phyloP scores from a whole-genome alignment of 352 stramenopile species.

The Phytophthora pisi region DNA sequence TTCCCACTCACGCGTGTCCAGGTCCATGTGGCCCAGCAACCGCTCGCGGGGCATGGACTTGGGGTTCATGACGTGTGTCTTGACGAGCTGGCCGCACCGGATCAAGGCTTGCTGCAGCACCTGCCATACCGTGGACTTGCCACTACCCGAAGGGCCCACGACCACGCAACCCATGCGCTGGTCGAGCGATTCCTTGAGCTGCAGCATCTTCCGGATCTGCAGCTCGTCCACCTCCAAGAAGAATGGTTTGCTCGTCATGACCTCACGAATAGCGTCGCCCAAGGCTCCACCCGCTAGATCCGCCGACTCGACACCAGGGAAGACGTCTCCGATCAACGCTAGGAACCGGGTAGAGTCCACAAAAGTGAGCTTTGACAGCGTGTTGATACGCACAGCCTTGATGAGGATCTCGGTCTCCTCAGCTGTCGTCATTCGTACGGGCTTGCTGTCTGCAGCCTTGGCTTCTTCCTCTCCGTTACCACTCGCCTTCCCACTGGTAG shows the following conservation, averaged over 20 bases:
- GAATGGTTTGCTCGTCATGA: constrained; percentile 92
- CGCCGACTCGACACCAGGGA: constrained; percentile 85
- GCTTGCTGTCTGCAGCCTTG: constrained; percentile 25
- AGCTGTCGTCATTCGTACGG: constrained; percentile 54
- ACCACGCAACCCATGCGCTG: constrained; percentile 96
- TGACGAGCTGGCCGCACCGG: constrained; percentile 84
- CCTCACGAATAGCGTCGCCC: constrained; percentile 84
- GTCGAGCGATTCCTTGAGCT: constrained; percentile 95
- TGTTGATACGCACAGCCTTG: constrained; percentile 96
- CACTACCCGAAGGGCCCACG: constrained; percentile 92
- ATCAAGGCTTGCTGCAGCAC: constrained; percentile 91
- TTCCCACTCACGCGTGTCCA: constrained; percentile 95
- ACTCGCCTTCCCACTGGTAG: constrained; percentile 14
- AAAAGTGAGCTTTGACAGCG: constrained; percentile 95
- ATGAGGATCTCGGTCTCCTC: constrained; percentile 94
- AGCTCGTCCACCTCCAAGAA: constrained; percentile 88
- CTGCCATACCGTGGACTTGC: constrained; percentile 95
- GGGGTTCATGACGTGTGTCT: constrained; percentile 96
- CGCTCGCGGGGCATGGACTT: constrained; percentile 94
- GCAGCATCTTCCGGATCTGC: constrained; percentile 95
- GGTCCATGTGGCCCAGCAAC: constrained; percentile 94
- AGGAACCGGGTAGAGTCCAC: constrained; percentile 91
- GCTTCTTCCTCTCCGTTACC: constrained; percentile 25
- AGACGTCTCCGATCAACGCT: constrained; percentile 93
- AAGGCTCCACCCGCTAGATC: constrained; percentile 88